Evolutionary conservation across 2,329 filamentous ascomycete species (phyloP).

Genomic region (Penicillium sp.): DNA sequence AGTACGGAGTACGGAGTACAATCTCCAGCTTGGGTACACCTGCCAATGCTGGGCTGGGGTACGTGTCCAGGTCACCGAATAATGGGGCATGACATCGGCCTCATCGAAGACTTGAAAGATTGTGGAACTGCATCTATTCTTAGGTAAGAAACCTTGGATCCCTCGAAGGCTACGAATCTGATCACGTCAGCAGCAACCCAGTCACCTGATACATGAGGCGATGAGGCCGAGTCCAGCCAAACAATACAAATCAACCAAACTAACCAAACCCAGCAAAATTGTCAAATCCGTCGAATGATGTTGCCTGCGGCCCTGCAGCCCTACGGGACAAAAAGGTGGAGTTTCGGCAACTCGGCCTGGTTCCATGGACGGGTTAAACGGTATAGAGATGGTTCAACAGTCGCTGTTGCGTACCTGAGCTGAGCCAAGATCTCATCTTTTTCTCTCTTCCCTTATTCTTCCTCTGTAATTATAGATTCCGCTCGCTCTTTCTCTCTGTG

Average conservation of each 20-base stretch:
- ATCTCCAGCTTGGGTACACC: background rate
- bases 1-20: no score
- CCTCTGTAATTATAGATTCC: background rate
- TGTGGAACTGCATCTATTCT: background rate
- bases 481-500: background rate
- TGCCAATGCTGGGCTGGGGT: background rate
- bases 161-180: background rate
- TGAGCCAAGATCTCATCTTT: no score
- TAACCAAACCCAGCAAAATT: background rate
- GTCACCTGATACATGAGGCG: background rate
- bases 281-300: constrained; percentile 6
- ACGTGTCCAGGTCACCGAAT: background rate
- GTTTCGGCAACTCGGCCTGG: constrained; percentile 1
- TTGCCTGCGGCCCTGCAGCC: constrained; percentile 25
- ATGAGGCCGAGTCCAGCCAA: background rate
- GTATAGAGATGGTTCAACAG: background rate
- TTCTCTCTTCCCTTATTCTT: background rate
- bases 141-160: background rate
- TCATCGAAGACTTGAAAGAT: no score
- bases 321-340: constrained; percentile 9
- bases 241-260: background rate
- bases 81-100: background rate
- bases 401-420: background rate
- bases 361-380: constrained; percentile 4
- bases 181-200: background rate